Base-by-base conservation (phyloP, 176 grass and related monocot genomes). In the Phoenix dactylifera region DNA sequence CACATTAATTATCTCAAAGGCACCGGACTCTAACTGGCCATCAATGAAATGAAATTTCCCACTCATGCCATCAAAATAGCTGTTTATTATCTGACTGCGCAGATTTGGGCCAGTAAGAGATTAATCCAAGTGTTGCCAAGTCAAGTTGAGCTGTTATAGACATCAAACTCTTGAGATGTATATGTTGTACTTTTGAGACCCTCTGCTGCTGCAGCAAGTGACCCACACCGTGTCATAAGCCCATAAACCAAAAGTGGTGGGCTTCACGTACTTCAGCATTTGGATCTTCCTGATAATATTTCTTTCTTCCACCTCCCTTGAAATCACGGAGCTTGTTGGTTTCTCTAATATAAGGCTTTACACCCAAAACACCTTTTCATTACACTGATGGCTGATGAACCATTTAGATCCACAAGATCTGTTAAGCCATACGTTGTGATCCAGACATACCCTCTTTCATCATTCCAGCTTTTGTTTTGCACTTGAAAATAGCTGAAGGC, bases 141-240 rank as follows among this genome's bases (percentile, higher is more conserved):
- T 84, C 82, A 19, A n/a, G 82, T 86, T 4, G 78, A 79, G 5
- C 56, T 62, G 23, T 75, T 80, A 15, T 57, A 69, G 73, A n/a
- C 49, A 54, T 59, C 57, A 62, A 73, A 72, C 0, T 17, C 24
- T 26, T 16, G 6, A 26, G 75, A 76, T 50, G 75, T 69, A 29
- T 83, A 73, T 59, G 71, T 68, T 16, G 62, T 16, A 75, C 18
- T 19, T 57, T 10, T 7, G 22, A 30, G 49, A 17, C 58, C 30
- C 49, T 86, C 76, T 72, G 83, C 79, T 35, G 85, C 82, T 26
- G 76, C 30, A 0, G 90, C 82, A 57, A 95, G 28, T 4, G 77
- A 64, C 82, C n/a, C 79, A 86, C 32, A 81, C 49, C 0, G 90
- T 89, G 81, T 95, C 90, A 63, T 95, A 95, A 24, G 82, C 90